phyloP scores from a whole-genome alignment of 192 early-diverging fungal species.

The Coemansia sp. region DNA sequence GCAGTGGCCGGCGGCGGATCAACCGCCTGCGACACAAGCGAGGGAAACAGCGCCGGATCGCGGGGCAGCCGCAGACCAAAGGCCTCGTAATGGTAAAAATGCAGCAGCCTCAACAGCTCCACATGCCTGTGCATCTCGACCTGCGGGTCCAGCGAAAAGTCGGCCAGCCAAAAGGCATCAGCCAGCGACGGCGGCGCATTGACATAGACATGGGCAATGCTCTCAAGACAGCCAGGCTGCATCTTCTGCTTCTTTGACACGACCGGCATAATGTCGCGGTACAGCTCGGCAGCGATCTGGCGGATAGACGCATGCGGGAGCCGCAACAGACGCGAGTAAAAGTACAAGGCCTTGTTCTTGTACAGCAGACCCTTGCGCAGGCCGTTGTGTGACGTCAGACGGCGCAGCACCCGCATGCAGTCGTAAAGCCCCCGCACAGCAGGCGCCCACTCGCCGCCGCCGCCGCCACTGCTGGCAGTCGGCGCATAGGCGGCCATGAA shows the following conservation, averaged over 20 bases:
- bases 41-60: slow-evolving; percentile 50
- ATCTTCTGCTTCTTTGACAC: slow-evolving; percentile 40
- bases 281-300: slow-evolving; percentile 43
- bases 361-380: slow-evolving; percentile 52
- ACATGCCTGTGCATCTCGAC: slow-evolving; percentile 59
- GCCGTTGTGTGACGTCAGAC: slow-evolving; percentile 50
- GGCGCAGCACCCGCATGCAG: slow-evolving; percentile 42
- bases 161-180: slow-evolving; percentile 47
- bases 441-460: slow-evolving; percentile 22
- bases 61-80: slow-evolving; percentile 33
- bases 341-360: slow-evolving; percentile 54
- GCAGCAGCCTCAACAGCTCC: slow-evolving; percentile 45
- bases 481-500: slow-evolving; percentile 24
- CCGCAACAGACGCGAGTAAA: slow-evolving; percentile 25
- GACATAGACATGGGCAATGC: slow-evolving; percentile 34
- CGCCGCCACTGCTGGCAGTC: neutral
- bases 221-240: slow-evolving; percentile 19
- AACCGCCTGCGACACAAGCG: slow-evolving; percentile 37
- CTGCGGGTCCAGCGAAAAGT: slow-evolving; percentile 46
- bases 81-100: slow-evolving; percentile 43
- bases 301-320: slow-evolving; percentile 19
- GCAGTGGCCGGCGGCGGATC: neutral
- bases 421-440: slow-evolving; percentile 31
- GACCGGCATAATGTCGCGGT: slow-evolving; percentile 52
- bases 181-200: slow-evolving; percentile 25